Evolutionary conservation across 768 basidiomycete genomes (phyloP), one percentile per base, ranked within the genome.

Genomic region (Termitomyces titanicus): DNA sequence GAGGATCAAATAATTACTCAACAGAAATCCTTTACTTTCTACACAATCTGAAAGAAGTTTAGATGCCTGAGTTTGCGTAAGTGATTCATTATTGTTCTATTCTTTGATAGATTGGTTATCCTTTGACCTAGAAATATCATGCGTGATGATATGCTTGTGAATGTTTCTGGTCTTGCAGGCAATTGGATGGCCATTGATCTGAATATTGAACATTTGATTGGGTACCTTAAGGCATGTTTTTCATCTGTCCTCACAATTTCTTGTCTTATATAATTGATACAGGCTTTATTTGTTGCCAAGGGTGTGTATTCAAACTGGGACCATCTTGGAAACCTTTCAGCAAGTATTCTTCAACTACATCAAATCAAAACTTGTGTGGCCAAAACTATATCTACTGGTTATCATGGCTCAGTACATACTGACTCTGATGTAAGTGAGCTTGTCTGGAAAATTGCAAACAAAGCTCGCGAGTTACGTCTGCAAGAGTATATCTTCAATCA

Each of bases 171-270:
- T 0, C 52, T 69, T 0, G 54, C 65, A 9, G 70, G 72, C 0
- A 69, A 74, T 46, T 64, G 55, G 1, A 75, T 75, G 72, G 57
- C 55, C 0, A 63, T 74, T 8, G 69, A 75, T 38, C 9, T 71
- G 3, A 75, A 77, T 45, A 73, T 75, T 1, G 70, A 76, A 33
- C 74, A 76, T 54, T 40, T 68, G 0, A 73, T 74, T 43, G 42
- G 64, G 0, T 64, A 69, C 54, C 39, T 73, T 0, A 75, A 74
- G 70, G 70, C 69, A 5, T 39, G 38, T 13, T n/a, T n/a, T n/a
- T n/a, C n/a, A n/a, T n/a, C n/a, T n/a, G n/a, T n/a, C n/a, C n/a
- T n/a, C n/a, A n/a, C n/a, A n/a, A n/a, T n/a, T n/a, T n/a, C n/a
- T n/a, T n/a, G n/a, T n/a, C n/a, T n/a, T n/a, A n/a, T n/a, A n/a